A percentile compares a stretch with the other conserved stretches of the same genome.
These are phyloP conservation scores for Usnea hakonensis DNA, from an alignment of 495 filamentous ascomycete genomes.

Conservation along the genomic window DNA sequence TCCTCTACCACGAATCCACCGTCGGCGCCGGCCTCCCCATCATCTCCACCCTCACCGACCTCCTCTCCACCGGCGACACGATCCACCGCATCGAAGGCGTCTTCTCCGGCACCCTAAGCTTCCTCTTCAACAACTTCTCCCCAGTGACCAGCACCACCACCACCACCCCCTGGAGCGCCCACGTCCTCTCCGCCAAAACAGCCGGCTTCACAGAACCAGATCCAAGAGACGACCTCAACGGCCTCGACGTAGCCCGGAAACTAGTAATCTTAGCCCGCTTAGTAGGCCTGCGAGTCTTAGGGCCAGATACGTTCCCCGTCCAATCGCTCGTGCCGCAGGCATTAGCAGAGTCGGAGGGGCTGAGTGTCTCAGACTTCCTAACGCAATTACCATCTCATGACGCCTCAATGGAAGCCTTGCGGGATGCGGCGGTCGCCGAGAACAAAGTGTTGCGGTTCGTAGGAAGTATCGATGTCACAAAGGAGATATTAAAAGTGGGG, in stretches of 20 bases:
- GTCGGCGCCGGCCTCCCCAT: constrained; percentile 89
- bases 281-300: constrained; percentile 66
- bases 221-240: constrained; percentile 91
- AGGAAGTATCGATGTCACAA: constrained; percentile 77
- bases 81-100: constrained; percentile 88
- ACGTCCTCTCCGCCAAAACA: constrained; percentile 83
- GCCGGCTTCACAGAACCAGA: constrained; percentile 97
- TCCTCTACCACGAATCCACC: constrained; percentile 87
- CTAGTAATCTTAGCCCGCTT: constrained; percentile 85
- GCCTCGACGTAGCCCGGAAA: constrained; percentile 93
- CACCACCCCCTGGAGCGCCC: constrained; percentile 73
- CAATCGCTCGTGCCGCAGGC: constrained; percentile 86
- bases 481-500: constrained; percentile 74
- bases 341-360: constrained; percentile 69
- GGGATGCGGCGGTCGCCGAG: constrained; percentile 66
- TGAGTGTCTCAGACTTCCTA: constrained; percentile 77
- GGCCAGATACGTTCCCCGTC: constrained; percentile 79
- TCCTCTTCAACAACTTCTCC: constrained; percentile 92
- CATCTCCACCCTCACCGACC: constrained; percentile 80
- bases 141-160: constrained; percentile 50
- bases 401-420: constrained; percentile 71
- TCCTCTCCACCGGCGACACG: constrained; percentile 82
- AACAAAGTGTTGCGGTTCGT: constrained; percentile 93
- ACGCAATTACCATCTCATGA: constrained; percentile 68
- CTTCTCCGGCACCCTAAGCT: constrained; percentile 92